phyloP scores from a whole-genome alignment of 2,329 filamentous ascomycete species.

The Davidsoniella virescens region DNA sequence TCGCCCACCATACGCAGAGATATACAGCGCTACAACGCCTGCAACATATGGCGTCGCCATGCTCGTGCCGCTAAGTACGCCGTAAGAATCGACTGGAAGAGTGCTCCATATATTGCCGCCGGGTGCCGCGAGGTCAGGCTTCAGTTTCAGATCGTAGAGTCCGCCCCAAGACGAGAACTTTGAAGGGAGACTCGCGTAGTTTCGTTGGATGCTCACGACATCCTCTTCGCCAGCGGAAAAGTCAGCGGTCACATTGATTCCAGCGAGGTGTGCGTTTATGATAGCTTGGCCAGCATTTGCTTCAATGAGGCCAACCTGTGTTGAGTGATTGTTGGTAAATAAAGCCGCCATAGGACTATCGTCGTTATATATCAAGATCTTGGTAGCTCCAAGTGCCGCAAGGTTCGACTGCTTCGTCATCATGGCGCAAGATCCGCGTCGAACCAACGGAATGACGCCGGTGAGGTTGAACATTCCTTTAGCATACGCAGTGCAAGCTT shows the following conservation, averaged over 20 bases:
- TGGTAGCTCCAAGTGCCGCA: slow-evolving; percentile 16
- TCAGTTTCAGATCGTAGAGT: slow-evolving; percentile 33
- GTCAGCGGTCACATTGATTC: slow-evolving; percentile 25
- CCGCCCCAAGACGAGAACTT: slow-evolving; percentile 36
- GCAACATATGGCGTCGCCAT: slow-evolving; percentile 40
- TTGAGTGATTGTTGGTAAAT: slow-evolving; percentile 6
- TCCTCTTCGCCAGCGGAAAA: slow-evolving; percentile 19
- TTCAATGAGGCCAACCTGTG: slow-evolving; percentile 15
- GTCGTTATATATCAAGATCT: slow-evolving; percentile 25
- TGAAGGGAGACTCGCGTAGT: slow-evolving; percentile 26
- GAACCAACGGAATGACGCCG: slow-evolving; percentile 16
- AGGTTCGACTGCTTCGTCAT: slow-evolving; percentile 18
- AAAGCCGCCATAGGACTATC: slow-evolving; percentile 9
- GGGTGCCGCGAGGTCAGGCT: slow-evolving; percentile 33
- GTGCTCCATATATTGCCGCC: slow-evolving; percentile 36
- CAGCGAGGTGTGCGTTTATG: slow-evolving; percentile 17
- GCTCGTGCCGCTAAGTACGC: slow-evolving; percentile 35
- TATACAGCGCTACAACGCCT: slow-evolving; percentile 31
- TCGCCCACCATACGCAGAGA: slow-evolving; percentile 26
- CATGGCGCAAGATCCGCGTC: slow-evolving; percentile 21
- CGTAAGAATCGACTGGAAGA: slow-evolving; percentile 27
- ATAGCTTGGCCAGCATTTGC: slow-evolving; percentile 17
- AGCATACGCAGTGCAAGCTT: slow-evolving; percentile 18
- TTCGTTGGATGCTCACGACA: slow-evolving; percentile 17
- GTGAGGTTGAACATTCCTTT: slow-evolving; percentile 15